These are phyloP conservation scores for Fusarium acutatum DNA, from an alignment of 2,329 filamentous ascomycete species.

Conservation along the genomic window DNA sequence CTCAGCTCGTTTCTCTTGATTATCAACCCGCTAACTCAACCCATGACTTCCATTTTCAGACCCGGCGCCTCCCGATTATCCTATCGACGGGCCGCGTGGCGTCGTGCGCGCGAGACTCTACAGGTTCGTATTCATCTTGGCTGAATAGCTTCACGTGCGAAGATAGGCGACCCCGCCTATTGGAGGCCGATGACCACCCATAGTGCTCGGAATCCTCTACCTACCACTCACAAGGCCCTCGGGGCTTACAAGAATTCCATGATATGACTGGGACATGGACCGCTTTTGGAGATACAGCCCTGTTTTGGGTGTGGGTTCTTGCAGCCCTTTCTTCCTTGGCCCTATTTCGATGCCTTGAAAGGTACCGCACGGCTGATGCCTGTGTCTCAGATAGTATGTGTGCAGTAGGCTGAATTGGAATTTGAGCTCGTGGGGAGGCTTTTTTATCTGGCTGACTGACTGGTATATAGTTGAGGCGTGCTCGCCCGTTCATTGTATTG, in stretches of 20 bases:
- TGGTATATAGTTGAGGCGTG: slow-evolving; percentile 34
- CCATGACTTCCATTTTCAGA: slow-evolving; percentile 41
- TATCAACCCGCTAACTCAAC: slow-evolving; percentile 29
- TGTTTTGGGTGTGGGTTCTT: slow-evolving; percentile 31
- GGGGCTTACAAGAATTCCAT: slow-evolving; percentile 27
- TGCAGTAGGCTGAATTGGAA: slow-evolving; percentile 22
- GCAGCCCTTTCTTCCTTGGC: slow-evolving; percentile 15
- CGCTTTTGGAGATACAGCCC: slow-evolving; percentile 27
- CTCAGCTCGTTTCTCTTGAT: slow-evolving; percentile 35
- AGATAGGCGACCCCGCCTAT: slow-evolving; percentile 30
- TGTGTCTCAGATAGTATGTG: slow-evolving; percentile 25
- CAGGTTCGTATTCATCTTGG: slow-evolving; percentile 29
- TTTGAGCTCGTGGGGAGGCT: slow-evolving; percentile 18
- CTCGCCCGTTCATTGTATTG: slow-evolving; percentile 5
- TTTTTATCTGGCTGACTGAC: not conserved
- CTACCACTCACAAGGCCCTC: slow-evolving; percentile 32
- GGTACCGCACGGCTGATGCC: slow-evolving; percentile 22
- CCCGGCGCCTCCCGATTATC: slow-evolving; percentile 22
- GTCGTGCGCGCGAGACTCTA: slow-evolving; percentile 29
- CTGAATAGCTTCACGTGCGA: slow-evolving; percentile 38
- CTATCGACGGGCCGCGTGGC: slow-evolving; percentile 37
- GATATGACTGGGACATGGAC: slow-evolving; percentile 35
- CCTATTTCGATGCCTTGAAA: slow-evolving; percentile 24
- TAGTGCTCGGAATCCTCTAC: not conserved
- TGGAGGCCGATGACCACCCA: slow-evolving; percentile 40